Evolutionary conservation across 768 basidiomycete species (phyloP), one percentile per base, ranked within the genome.

Genomic region (Exsudoporus frostii): DNA sequence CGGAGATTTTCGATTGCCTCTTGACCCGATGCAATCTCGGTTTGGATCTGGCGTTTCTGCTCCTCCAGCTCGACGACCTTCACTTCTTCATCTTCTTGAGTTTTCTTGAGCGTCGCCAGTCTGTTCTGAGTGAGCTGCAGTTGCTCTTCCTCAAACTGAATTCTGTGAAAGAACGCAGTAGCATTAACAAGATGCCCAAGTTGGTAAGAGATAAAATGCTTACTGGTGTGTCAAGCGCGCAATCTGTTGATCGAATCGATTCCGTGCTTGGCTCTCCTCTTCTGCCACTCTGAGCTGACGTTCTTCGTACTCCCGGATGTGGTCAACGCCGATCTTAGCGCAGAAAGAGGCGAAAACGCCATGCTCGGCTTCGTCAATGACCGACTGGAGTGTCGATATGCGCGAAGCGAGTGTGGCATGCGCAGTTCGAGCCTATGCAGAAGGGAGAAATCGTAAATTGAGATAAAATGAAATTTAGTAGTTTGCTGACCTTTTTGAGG

Each of bases 291-390:
- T 90, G 29, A 98, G 75, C 64, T 96, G 92, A 20, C 88, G 83
- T 65, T 92, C 89, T 70, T 98, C 96, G 66, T 95, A 99, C 60
- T 95, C 92, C 25, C 95, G 83, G 57, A 99, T 92, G 70, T 85
- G 85, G 15, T 73, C 67, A 7, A 97, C 86, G 10, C 83, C 80
- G 58, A 98, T 93, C 59, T 83, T 80, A 34, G 71, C 67, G 65
- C 95, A 98, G 73, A 99, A 98, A 4, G 72, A 68, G 1, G 70
- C 74, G 64, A 95, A 98, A 13, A 95, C 73, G 3, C 74, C 74
- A 63, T 92, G 90, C 65, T 98, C 97, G 0, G 90, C 92, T 7
- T 73, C 76, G 58, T 93, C 79, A 61, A 98, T 77, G 5, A 78
- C 76, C 4, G 72, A 67, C 19, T 79, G 72, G 20, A 95, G 72